phyloP scores from a whole-genome alignment of 2,329 filamentous ascomycete species.

The Coniosporium tulheliwenetii region DNA sequence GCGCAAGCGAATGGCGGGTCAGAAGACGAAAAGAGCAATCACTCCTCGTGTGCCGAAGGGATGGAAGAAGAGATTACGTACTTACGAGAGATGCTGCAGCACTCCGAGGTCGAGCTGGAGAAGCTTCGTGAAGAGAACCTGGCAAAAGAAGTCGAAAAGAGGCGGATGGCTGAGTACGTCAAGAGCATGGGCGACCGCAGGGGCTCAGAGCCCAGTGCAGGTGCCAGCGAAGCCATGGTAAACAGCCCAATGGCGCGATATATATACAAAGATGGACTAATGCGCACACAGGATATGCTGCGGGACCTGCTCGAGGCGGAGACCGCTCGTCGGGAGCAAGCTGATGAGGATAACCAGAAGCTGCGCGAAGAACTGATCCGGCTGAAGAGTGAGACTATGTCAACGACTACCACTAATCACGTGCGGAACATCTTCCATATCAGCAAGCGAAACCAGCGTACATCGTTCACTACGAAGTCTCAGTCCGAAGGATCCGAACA shows the following conservation, averaged over 20 bases:
- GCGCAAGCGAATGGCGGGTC: conserved; percentile 22
- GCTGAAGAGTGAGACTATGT: conserved; percentile 31
- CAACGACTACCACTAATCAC: conserved; percentile 20
- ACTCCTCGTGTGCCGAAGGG: conserved; percentile 35
- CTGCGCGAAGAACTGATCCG: conserved; percentile 74
- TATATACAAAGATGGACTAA: conserved; percentile 7
- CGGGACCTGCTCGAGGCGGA: conserved; percentile 91
- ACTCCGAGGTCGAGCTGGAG: conserved; percentile 72
- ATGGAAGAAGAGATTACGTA: conserved; percentile 77
- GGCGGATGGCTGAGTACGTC: conserved; percentile 71
- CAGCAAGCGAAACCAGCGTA: conserved; percentile 22
- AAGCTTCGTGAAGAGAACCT: conserved; percentile 64
- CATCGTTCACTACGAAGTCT: conserved; percentile 14
- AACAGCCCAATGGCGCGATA: conserved; percentile 1
- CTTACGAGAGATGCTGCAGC: conserved; percentile 71
- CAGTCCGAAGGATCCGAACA: conserved; percentile 22
- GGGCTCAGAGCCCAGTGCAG: conserved; percentile 18
- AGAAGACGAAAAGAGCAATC: conserved; percentile 39
- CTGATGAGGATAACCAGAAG: conserved; percentile 73
- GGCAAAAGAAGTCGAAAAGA: conserved; percentile 68
- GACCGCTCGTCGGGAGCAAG: conserved; percentile 72
- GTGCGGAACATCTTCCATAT: conserved; percentile 20
- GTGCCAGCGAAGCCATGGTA: conserved; percentile 21
- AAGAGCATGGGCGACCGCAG: conserved; percentile 43
- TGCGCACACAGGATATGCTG: conserved; percentile 60